Evolutionary conservation across 1,139 yeast species (phyloP).

Genomic region (Schizosaccharomyces versatilis): DNA sequence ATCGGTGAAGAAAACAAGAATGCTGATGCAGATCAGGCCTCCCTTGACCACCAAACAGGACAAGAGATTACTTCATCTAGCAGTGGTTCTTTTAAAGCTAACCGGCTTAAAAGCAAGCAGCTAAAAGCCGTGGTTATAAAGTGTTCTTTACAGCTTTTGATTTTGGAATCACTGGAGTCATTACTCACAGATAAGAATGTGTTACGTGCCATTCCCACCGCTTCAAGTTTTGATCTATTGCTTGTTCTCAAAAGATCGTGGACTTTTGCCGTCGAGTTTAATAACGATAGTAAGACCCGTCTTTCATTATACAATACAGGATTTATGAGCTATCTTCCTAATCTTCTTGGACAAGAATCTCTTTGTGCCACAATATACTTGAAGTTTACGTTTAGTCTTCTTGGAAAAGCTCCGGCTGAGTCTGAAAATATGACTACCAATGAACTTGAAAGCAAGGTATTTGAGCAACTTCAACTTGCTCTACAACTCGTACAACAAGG

Average conservation of each 20-base stretch:
- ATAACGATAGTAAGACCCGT: conserved; percentile 69
- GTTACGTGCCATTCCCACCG: conserved; percentile 45
- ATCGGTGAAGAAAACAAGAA: not conserved
- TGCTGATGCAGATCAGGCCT: not conserved
- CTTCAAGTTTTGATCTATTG: conserved; percentile 37
- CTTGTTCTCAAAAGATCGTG: conserved; percentile 45
- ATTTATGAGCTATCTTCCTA: conserved; percentile 77
- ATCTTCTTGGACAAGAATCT: conserved; percentile 74
- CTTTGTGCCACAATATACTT: not conserved
- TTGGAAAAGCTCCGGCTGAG: not conserved
- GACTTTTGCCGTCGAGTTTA: conserved; percentile 64
- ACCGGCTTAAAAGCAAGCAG: conserved; percentile 29
- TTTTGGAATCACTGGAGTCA: conserved; percentile 74
- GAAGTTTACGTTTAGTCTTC: not conserved
- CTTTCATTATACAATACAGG: conserved; percentile 29
- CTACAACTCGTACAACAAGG: not conserved
- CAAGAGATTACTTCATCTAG: not conserved
- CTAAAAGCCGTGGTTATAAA: conserved; percentile 51
- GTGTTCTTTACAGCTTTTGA: conserved; percentile 68
- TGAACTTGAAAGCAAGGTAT: not conserved
- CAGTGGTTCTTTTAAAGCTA: not conserved
- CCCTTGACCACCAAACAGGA: not conserved
- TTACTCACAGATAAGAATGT: conserved; percentile 46
- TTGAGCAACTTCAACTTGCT: not conserved
- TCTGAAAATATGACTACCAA: not conserved